Evolutionary conservation across 352 stramenopile species (phyloP), one percentile per base, ranked within the genome.

Genomic region (Phytophthora europaea): DNA sequence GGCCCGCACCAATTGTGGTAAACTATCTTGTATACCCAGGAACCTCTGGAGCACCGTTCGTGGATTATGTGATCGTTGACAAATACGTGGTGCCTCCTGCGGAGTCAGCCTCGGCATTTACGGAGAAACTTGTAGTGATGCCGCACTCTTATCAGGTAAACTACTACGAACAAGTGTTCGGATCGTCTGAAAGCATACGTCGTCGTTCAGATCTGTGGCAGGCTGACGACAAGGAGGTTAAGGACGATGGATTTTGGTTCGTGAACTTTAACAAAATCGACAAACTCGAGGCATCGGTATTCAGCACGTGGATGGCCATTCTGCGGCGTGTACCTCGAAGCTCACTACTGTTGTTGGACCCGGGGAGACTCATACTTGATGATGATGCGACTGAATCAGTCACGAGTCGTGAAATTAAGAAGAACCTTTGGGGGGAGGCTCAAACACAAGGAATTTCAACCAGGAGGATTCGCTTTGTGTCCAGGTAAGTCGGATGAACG

Each of bases 211-310:
- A 67, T 68, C 65, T 84, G n/a, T 86, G 76, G 76, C 8, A 60
- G 26, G 5, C 9, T 61, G 50, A 31, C 4, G 22, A 33, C 28
- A n/a, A 56, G 13, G 22, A 70, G 34, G 18, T 28, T 9, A 23
- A 74, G 9, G 40, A 76, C 10, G 56, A 68, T 20, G 59, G 57
- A 22, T 90, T 92, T 51, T 66, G 82, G 26, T 95, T 87, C 82
- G 88, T 86, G 53, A 97, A 97, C 79, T 97, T 94, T 67, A 98
- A 98, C 82, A 96, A 89, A 61, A 85, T 95, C 52, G 89, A 96
- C 72, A 97, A 97, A 74, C 63, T 97, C 20, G 86, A 96, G 67
- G 75, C 81, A 33, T 47, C 62, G 0, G 80, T 85, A 51, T 96
- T 96, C 60, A 72, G 67, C 12, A 73, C 90, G 10, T 97, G 89